These are phyloP conservation scores for Ceratocystis variospora DNA, from an alignment of 2,329 filamentous ascomycete genomes.

Conservation along the genomic window DNA sequence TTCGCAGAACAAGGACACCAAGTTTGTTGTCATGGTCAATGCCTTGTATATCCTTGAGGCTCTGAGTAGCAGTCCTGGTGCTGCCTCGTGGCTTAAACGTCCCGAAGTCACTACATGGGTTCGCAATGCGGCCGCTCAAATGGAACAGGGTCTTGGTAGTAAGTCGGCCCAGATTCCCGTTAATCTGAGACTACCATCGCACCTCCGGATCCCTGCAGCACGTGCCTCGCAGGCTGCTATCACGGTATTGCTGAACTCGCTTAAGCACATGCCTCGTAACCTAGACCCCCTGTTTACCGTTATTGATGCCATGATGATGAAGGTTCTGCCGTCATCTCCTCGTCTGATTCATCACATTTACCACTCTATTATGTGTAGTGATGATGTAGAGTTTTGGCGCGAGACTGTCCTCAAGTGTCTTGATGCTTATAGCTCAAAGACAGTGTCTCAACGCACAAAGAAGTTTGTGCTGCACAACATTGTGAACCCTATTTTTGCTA, in stretches of 20 bases:
- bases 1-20: slow-evolving; percentile 54
- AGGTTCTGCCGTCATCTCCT: slow-evolving; percentile 66
- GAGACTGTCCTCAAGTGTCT: slow-evolving; percentile 71
- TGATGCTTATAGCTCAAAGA: slow-evolving; percentile 69
- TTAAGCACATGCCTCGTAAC: slow-evolving; percentile 60
- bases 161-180: slow-evolving; percentile 40
- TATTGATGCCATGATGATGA: slow-evolving; percentile 69
- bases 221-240: slow-evolving; percentile 56
- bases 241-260: slow-evolving; percentile 68
- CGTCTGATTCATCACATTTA: slow-evolving; percentile 74
- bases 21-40: slow-evolving; percentile 61
- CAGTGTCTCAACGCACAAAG: slow-evolving; percentile 75
- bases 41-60: slow-evolving; percentile 75
- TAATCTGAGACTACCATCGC: slow-evolving; percentile 52
- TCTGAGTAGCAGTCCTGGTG: slow-evolving; percentile 51
- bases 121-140: slow-evolving; percentile 56
- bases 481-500: slow-evolving; percentile 89
- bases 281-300: slow-evolving; percentile 73
- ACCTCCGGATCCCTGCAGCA: slow-evolving; percentile 68
- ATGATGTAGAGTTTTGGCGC: slow-evolving; percentile 76
- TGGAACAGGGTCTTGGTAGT: slow-evolving; percentile 43
- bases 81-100: slow-evolving; percentile 58
- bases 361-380: slow-evolving; percentile 64
- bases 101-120: slow-evolving; percentile 48
- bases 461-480: slow-evolving; percentile 83